Base-by-base conservation (phyloP, 2,329 filamentous ascomycete genomes). In the Phoma sp. region DNA sequence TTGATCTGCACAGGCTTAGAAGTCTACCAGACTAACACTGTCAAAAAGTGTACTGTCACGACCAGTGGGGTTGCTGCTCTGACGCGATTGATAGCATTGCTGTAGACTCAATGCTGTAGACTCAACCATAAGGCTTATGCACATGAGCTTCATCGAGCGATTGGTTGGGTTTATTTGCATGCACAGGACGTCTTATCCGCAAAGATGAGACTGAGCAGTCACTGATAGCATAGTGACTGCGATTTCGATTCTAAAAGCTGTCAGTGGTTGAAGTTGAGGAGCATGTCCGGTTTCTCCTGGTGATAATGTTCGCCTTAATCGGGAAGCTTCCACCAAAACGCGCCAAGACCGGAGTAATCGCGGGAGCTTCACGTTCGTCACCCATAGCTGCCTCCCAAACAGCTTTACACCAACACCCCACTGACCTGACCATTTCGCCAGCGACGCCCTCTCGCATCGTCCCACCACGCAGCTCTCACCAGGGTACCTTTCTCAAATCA, bases 361-460 rank as follows among this genome's bases (percentile, higher is more conserved):
- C 55, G 57, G 46, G 57, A 56, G 65, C 64, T 65, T 65, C 59
- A 61, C 57, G 47, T 66, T 70, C 68, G 68, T 72, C 68, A 71
- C 67, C 66, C 57, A 64, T 53, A 68, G 69, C 68, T 71, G 69
- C 69, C 69, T 72, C 59, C 40, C 59, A 65, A 59, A 64, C 64
- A 68, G 57, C 60, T 60, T 53, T 47, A 59, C 61, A 62, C 56
- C 59, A 61, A 54, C 63, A 59, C 56, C 47, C 46, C 55, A 48
- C 49, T 34, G 43, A 53, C 43, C 37, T 47, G 37, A 55, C 47
- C 56, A 33, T 45, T 46, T 29, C 45, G 28, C 45, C 33, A 26
- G 47, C 46, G 39, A 56, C 38, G 33, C 52, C 37, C 30, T 29
- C 20, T 14, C 36, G 53, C 21, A 40, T 42, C 36, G 38, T 46